phyloP scores from a whole-genome alignment of 306 rosid genomes.

The Malus fusca region DNA sequence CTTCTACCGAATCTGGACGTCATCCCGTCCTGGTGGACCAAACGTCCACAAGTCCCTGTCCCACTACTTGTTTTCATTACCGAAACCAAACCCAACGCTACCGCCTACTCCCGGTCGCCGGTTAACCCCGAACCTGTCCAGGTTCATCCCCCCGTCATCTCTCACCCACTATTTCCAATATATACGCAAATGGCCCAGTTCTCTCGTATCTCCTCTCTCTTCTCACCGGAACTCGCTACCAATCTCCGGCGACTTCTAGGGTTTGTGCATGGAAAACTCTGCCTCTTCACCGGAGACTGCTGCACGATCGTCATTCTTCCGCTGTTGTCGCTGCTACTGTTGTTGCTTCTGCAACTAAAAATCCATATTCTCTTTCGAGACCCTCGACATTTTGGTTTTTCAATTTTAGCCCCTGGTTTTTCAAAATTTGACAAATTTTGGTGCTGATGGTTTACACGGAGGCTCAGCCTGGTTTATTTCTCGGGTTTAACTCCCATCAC shows the following conservation, averaged over 20 bases:
- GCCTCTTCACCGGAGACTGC: constrained; percentile 5
- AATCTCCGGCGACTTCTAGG: neutral
- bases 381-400: no score
- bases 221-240: neutral
- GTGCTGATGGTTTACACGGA: constrained; percentile 16
- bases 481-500: constrained; percentile 44
- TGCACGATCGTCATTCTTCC: constrained; percentile 8
- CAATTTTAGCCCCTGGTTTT: neutral
- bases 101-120: constrained; percentile 13
- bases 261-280: constrained; percentile 37
- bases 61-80: constrained; percentile 1
- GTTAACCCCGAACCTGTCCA: constrained; percentile 5
- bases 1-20: constrained; percentile 9
- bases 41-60: no score
- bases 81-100: constrained; percentile 6
- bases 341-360: constrained; percentile 38
- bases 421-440: neutral
- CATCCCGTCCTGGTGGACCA: neutral
- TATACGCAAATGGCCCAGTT: neutral
- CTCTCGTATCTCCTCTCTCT: no score
- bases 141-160: constrained; percentile 9
- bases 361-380: neutral
- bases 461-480: constrained; percentile 46
- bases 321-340: constrained; percentile 54
- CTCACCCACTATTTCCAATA: neutral